Evolutionary conservation across 1,139 yeast genomes (phyloP).

Genomic region (Blastobotrys malaysiensis): DNA sequence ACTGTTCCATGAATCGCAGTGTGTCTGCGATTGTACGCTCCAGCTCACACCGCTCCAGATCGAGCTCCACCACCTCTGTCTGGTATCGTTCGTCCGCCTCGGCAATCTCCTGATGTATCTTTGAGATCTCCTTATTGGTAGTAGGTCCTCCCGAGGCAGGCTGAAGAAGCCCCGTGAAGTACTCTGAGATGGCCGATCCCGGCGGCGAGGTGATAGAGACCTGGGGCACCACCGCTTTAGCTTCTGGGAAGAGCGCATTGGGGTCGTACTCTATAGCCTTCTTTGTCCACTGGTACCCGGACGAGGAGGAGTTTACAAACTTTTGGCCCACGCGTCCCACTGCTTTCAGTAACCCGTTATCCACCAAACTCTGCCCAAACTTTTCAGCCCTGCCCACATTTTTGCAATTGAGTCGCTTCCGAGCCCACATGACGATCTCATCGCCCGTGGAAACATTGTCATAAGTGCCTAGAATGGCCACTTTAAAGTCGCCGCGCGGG

Average conservation of each 20-base stretch:
- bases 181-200: constrained; percentile 8
- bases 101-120: constrained; percentile 23
- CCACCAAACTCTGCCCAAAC: constrained; percentile 68
- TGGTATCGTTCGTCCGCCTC: constrained; percentile 53
- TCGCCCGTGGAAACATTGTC: constrained; percentile 56
- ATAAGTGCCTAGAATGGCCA: constrained; percentile 57
- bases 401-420: constrained; percentile 36
- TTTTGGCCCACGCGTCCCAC: constrained; percentile 48
- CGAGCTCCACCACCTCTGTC: constrained; percentile 52
- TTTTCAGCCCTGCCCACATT: constrained; percentile 60
- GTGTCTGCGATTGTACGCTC: constrained; percentile 68
- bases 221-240: constrained; percentile 1
- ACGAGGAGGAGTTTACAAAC: constrained; percentile 65
- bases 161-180: constrained; percentile 12
- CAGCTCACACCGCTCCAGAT: constrained; percentile 58
- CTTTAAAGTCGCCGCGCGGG: constrained; percentile 41
- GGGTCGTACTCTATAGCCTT: constrained; percentile 32
- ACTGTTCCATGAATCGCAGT: constrained; percentile 63
- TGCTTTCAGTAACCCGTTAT: constrained; percentile 54
- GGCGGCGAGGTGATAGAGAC: constrained; percentile 3
- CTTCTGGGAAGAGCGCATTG: constrained; percentile 8
- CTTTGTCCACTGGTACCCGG: constrained; percentile 72
- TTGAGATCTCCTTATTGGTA: constrained; percentile 12
- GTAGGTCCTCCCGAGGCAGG: not conserved
- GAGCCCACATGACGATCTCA: constrained; percentile 52